phyloP scores from a whole-genome alignment of 352 stramenopile genomes.

The Bremia lactucae region DNA sequence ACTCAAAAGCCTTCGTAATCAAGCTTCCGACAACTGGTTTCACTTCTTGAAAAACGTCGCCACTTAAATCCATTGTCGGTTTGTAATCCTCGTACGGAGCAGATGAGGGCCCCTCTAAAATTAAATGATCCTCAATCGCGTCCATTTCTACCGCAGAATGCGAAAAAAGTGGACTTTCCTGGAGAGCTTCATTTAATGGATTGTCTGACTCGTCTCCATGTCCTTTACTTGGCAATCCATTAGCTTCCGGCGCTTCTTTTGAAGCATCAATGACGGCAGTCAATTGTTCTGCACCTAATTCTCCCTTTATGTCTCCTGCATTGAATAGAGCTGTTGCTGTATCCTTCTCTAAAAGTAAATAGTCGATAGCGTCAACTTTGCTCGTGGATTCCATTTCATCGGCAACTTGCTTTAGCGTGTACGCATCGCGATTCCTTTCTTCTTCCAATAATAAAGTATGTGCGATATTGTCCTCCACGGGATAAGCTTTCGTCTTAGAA shows the following conservation, averaged over 20 bases:
- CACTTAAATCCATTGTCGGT: too few species aligned
- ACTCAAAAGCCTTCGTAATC: background rate
- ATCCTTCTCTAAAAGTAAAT: too few species aligned
- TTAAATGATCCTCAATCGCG: constrained; percentile 11
- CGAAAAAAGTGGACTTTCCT: constrained; percentile 12
- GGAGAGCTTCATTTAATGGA: constrained; percentile 12
- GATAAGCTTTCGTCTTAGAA: background rate
- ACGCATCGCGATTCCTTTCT: constrained; percentile 1
- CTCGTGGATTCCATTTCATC: constrained; percentile 6
- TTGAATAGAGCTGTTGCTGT: background rate
- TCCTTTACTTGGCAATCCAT: background rate
- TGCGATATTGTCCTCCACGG: background rate
- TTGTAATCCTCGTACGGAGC: background rate
- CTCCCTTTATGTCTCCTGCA: background rate
- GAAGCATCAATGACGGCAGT: background rate
- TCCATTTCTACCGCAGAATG: constrained; percentile 2
- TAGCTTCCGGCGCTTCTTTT: background rate
- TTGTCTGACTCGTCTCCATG: background rate
- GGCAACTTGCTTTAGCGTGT: background rate
- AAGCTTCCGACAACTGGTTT: background rate
- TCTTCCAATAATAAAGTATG: background rate
- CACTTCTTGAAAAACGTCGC: too few species aligned
- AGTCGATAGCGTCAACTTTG: background rate
- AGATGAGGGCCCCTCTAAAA: constrained; percentile 4
- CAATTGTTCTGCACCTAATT: background rate